These are phyloP conservation scores for Xylogone sp. DNA, from an alignment of 2,329 filamentous ascomycete species.

Conservation along the genomic window DNA sequence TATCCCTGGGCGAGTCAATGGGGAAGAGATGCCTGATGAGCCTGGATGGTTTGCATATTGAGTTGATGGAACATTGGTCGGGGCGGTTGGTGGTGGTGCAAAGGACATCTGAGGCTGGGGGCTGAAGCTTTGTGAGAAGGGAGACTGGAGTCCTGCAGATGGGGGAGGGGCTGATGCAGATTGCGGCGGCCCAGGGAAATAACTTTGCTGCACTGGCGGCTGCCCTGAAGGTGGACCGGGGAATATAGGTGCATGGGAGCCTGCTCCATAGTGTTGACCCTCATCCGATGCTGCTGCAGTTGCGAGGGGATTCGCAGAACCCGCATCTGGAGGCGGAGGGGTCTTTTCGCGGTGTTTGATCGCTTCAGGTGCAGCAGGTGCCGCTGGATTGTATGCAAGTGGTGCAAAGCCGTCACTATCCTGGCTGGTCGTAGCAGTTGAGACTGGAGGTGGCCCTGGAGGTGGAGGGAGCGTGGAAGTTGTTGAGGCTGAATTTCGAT, in stretches of 20 bases:
- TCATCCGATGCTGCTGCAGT: conserved; percentile 56
- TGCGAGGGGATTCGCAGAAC: conserved; percentile 52
- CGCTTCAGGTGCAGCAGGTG: conserved; percentile 69
- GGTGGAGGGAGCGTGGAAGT: conserved; percentile 8
- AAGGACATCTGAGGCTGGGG: conserved; percentile 11
- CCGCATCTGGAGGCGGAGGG: conserved; percentile 68
- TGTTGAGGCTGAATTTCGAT: conserved; percentile 19
- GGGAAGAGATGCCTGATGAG: conserved; percentile 40
- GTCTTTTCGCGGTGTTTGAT: conserved; percentile 76
- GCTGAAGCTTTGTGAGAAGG: conserved; percentile 19
- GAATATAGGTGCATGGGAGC: conserved; percentile 23
- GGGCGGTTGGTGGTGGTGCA: conserved; percentile 19
- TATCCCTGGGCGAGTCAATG: conserved; percentile 13
- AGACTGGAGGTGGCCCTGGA: conserved; percentile 28
- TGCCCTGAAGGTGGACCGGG: conserved; percentile 10
- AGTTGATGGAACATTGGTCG: conserved; percentile 16
- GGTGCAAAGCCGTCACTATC: conserved; percentile 51
- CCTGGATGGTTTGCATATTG: conserved; percentile 43
- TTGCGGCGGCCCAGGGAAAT: conserved; percentile 37
- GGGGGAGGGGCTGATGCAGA: conserved; percentile 7
- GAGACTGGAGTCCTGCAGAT: conserved; percentile 16
- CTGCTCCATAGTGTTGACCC: conserved; percentile 48
- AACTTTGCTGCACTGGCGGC: conserved; percentile 8
- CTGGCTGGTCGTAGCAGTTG: conserved; percentile 26
- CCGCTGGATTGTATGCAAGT: conserved; percentile 76